phyloP scores from a whole-genome alignment of 2,329 filamentous ascomycete genomes.

The Ciborinia camelliae region DNA sequence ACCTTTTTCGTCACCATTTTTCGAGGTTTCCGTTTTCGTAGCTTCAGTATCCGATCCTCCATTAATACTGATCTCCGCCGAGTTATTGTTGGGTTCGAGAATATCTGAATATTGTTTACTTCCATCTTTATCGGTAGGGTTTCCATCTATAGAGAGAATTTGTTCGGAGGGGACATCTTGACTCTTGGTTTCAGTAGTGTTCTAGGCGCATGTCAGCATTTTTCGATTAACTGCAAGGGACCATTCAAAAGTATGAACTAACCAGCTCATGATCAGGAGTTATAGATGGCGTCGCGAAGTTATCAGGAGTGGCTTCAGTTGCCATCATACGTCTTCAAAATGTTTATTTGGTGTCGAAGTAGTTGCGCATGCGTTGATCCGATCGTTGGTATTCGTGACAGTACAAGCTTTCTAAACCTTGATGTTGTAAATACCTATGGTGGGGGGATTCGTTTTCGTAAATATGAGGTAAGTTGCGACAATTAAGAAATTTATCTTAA shows the following conservation, averaged over 20 bases:
- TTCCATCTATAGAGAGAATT: conserved; percentile 46
- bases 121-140: conserved; percentile 45
- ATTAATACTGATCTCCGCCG: conserved; percentile 65
- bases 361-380: conserved; percentile 35
- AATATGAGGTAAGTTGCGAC: conserved; percentile 6
- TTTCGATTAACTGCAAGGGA: not conserved
- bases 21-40: conserved; percentile 54
- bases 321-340: conserved; percentile 59
- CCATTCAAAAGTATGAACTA: conserved; percentile 16
- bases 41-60: conserved; percentile 76
- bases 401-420: conserved; percentile 23
- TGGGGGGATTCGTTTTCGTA: conserved; percentile 11
- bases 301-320: conserved; percentile 56
- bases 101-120: conserved; percentile 52
- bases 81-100: conserved; percentile 58
- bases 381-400: conserved; percentile 8
- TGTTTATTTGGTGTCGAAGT: conserved; percentile 33
- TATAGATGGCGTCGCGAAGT: conserved; percentile 39
- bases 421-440: not conserved
- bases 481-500: not conserved
- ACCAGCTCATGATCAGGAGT: conserved; percentile 37
- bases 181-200: conserved; percentile 48
- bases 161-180: conserved; percentile 45
- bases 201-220: conserved; percentile 34
- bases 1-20: conserved; percentile 54